Evolutionary conservation across 441 rosid species (phyloP), one percentile per base, ranked within the genome.

Genomic region (Raphanus hybrid): DNA sequence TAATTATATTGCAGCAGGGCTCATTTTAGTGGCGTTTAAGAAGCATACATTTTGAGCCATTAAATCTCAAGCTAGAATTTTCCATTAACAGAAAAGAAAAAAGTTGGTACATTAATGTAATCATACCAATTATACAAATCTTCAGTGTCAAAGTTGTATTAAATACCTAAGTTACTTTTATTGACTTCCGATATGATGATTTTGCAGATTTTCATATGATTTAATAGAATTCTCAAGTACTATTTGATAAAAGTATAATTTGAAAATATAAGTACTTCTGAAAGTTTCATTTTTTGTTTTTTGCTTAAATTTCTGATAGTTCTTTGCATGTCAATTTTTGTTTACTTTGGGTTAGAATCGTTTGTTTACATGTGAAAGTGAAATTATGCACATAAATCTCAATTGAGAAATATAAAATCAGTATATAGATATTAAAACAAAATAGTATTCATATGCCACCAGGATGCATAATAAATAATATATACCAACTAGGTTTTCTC

Each of bases 21-120:
- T 48, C 16, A 60, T 64, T 64, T 80, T 66, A 75, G 73, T 75
- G 82, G 79, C 73, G 41, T 75, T 64, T 70, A 75, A 37, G 60
- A 70, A 75, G 39, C 79, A 75, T 18, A 39, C 70, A 80, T 60
- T 80, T 70, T 80, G 76, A 60, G 62, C 82, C 82, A 20, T 75
- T 70, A 80, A 70, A 48, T 29, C n/a, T 37, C 65, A 59, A 37
- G 11, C n/a, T 48, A 65, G 70, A 80, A 70, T 75, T 80, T 80
- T 16, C 76, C 79, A 75, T 65, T 37, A 59, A 59, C 79, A 48
- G 50, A 70, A 74, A 74, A 67, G 75, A 37, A 75, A 63, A 65
- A 64, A 75, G 73, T 75, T 75, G 69, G 76, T 59, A 12, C 18
- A 50, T 65, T 48, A 18, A 67, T 78, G 68, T 74, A 59, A 80